These are phyloP conservation scores for Pichia membranifaciens DNA, from an alignment of 805 yeast genomes.

Conservation along the genomic window DNA sequence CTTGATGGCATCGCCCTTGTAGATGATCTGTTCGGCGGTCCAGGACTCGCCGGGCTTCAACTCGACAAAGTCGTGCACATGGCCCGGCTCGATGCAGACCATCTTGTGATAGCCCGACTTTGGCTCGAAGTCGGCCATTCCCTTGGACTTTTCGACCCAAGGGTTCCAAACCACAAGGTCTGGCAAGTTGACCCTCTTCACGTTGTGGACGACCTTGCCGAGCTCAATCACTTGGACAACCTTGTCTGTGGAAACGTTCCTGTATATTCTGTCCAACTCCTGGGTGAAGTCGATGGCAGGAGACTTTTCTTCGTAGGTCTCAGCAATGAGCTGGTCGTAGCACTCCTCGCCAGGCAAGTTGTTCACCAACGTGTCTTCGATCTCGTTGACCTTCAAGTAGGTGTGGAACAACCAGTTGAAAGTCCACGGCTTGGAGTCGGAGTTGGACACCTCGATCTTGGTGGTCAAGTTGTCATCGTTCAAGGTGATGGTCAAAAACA, in stretches of 20 bases:
- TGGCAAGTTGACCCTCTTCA: constrained; percentile 54
- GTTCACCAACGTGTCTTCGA: constrained; percentile 69
- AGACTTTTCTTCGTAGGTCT: constrained; percentile 60
- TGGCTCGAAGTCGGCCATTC: constrained; percentile 87
- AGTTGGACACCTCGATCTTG: constrained; percentile 68
- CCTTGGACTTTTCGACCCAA: constrained; percentile 76
- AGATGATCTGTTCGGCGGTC: constrained; percentile 61
- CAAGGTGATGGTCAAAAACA: constrained; percentile 63
- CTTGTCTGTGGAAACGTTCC: constrained; percentile 48
- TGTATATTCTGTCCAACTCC: constrained; percentile 84
- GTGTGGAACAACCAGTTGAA: constrained; percentile 97
- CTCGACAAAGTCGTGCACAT: constrained; percentile 61
- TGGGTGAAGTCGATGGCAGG: constrained; percentile 68
- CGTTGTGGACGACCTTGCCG: constrained; percentile 65
- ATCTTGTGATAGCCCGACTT: constrained; percentile 75
- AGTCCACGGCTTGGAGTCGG: constrained; percentile 59
- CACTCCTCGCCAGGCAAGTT: constrained; percentile 71
- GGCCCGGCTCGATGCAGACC: constrained; percentile 95
- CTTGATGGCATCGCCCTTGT: constrained; percentile 43
- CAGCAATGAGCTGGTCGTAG: constrained; percentile 68
- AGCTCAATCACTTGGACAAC: constrained; percentile 61
- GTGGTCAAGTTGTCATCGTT: constrained; percentile 56
- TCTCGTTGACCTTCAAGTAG: constrained; percentile 68
- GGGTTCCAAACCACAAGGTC: constrained; percentile 96
- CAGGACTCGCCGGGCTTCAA: constrained; percentile 71